These are phyloP conservation scores for Paecilomyces variotii DNA, from an alignment of 2,329 filamentous ascomycete species.

Conservation along the genomic window DNA sequence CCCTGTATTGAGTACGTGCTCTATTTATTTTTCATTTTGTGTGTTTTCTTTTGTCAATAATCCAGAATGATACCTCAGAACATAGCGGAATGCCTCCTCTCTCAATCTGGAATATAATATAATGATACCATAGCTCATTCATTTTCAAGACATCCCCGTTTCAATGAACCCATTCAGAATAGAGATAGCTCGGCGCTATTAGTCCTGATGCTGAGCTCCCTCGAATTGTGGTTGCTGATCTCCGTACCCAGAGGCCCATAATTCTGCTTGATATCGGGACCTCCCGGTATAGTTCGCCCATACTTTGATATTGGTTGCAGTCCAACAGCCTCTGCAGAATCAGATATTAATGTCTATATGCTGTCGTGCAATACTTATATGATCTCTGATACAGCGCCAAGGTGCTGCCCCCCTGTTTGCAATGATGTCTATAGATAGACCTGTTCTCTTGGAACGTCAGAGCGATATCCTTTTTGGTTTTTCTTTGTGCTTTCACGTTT, in stretches of 20 bases:
- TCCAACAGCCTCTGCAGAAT: neutral
- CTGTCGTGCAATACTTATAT: neutral
- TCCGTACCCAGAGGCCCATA: neutral
- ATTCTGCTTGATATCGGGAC: neutral
- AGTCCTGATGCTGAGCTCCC: neutral
- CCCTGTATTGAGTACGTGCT: slow-evolving; percentile 27
- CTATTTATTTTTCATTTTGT: slow-evolving; percentile 11
- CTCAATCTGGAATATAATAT: neutral
- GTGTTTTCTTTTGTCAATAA: slow-evolving; percentile 1
- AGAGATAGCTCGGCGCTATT: neutral
- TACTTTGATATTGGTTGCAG: neutral
- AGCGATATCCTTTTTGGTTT: neutral
- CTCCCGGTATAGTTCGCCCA: neutral
- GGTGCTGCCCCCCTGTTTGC: neutral
- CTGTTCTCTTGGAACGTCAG: neutral
- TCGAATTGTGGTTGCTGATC: neutral
- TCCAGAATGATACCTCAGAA: slow-evolving; percentile 7
- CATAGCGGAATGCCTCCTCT: neutral
- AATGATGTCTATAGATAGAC: neutral
- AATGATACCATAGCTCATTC: slow-evolving; percentile 1
- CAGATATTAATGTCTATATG: neutral
- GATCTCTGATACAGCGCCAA: neutral
- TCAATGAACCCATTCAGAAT: neutral
- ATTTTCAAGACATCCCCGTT: neutral
- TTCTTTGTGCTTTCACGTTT: neutral